phyloP scores from a whole-genome alignment of 2,329 filamentous ascomycete species.

The Talaromyces sp. region DNA sequence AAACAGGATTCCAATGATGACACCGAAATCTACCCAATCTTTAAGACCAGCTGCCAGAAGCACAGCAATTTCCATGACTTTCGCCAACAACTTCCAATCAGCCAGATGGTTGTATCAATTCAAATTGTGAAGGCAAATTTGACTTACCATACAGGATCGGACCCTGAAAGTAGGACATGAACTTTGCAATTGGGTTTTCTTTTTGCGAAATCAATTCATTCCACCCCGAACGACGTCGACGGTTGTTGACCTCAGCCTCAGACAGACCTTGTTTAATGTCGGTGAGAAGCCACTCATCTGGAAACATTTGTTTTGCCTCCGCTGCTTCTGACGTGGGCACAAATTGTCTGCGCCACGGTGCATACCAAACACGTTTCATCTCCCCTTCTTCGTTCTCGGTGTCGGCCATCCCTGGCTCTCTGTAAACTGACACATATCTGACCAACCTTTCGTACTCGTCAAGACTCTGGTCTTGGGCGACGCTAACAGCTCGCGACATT shows the following conservation, averaged over 20 bases:
- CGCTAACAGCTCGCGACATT: constrained; percentile 26
- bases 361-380: constrained; percentile 59
- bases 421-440: constrained; percentile 66
- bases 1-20: constrained; percentile 72
- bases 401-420: constrained; percentile 50
- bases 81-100: neutral
- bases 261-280: constrained; percentile 66
- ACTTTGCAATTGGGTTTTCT: constrained; percentile 71
- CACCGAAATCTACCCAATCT: constrained; percentile 75
- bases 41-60: constrained; percentile 70
- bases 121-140: neutral
- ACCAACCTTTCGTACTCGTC: constrained; percentile 68
- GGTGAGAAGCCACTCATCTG: constrained; percentile 67
- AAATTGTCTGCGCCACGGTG: constrained; percentile 53
- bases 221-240: constrained; percentile 65
- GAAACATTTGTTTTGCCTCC: constrained; percentile 45
- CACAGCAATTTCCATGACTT: constrained; percentile 72
- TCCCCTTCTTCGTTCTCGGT: constrained; percentile 44
- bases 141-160: constrained; percentile 69
- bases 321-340: constrained; percentile 29
- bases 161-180: constrained; percentile 71
- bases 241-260: constrained; percentile 56
- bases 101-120: neutral
- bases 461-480: constrained; percentile 33
- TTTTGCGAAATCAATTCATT: constrained; percentile 78